phyloP scores from a whole-genome alignment of 768 basidiomycete genomes.

The Leucocoprinus birnbaumii region DNA sequence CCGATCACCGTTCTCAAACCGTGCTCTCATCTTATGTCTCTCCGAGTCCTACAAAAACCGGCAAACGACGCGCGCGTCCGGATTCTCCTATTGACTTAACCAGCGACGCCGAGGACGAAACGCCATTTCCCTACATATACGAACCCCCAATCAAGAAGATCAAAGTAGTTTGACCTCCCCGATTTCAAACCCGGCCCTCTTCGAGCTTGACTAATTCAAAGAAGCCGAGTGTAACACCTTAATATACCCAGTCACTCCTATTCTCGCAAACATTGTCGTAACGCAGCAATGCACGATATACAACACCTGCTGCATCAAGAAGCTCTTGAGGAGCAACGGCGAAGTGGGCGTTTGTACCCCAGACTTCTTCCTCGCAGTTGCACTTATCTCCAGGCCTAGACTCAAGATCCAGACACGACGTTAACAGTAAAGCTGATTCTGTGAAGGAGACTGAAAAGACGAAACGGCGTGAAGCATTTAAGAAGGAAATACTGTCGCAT shows the following conservation, averaged over 20 bases:
- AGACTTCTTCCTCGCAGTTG: background rate
- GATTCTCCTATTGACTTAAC: constrained; percentile 54
- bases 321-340: background rate
- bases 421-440: background rate
- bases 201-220: background rate
- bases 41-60: constrained; percentile 17
- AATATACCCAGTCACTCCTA: constrained; percentile 3
- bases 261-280: background rate
- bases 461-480: constrained; percentile 40
- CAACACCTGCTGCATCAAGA: background rate
- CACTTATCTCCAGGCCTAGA: background rate
- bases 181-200: constrained; percentile 3
- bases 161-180: constrained; percentile 6
- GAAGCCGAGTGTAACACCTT: background rate
- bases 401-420: background rate
- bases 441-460: constrained; percentile 17
- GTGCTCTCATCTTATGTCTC: constrained; percentile 39
- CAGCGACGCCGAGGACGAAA: constrained; percentile 29
- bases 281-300: background rate
- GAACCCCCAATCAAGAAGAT: constrained; percentile 18
- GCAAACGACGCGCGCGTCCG: constrained; percentile 24
- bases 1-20: constrained; percentile 25
- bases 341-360: constrained; percentile 5
- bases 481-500: constrained; percentile 47
- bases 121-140: constrained; percentile 24